Evolutionary conservation across 192 early-diverging fungal species (phyloP), one percentile per base, ranked within the genome.

Genomic region (Backusella australiensis): DNA sequence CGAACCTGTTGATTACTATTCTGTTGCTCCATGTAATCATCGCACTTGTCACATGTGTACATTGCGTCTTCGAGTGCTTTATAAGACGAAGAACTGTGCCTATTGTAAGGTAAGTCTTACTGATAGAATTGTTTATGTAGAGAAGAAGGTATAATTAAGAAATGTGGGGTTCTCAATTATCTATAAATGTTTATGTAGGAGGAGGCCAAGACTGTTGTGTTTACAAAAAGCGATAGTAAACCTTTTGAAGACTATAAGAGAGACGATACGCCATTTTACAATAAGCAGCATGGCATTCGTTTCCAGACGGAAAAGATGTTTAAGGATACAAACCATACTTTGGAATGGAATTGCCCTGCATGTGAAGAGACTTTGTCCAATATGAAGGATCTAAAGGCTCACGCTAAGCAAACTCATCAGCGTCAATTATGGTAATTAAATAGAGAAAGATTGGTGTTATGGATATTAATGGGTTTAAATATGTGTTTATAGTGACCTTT

Each of bases 11-110:
- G 81, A 82, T 26, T 94, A 89, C 67, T 95, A 92, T 80, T 94
- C 96, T 7, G 83, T 99, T 38, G 92, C 94, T 2, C 88, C 90
- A 67, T 99, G 97, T 81, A 94, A 98, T 76, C 97, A 99, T 81
- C 86, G 90, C n/a, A 93, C 94, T 1, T 99, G 97, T 82, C 95
- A 97, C 74, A 81, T 94, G 19, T 99, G 97, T 80, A 93, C 91
- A n/a, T 84, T 99, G 34, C 87, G 97, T 39, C 84, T 99, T 49
- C 88, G 97, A 49, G 93, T 94, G 19, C 83, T 98, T 17, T 97
- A 97, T 81, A 93, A 97, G 82, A 90, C 87, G 41, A 90, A 90
- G 53, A 88, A 90, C 29, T 99, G 97, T 78, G 91, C 94, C 39
- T 91, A 92, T 79, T 99, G 97, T 88, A 99, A 99, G 87, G 94